Evolutionary conservation across 164 flowering plant genomes (phyloP), one percentile per base, ranked within the genome.

Genomic region (Houttuynia cordata): DNA sequence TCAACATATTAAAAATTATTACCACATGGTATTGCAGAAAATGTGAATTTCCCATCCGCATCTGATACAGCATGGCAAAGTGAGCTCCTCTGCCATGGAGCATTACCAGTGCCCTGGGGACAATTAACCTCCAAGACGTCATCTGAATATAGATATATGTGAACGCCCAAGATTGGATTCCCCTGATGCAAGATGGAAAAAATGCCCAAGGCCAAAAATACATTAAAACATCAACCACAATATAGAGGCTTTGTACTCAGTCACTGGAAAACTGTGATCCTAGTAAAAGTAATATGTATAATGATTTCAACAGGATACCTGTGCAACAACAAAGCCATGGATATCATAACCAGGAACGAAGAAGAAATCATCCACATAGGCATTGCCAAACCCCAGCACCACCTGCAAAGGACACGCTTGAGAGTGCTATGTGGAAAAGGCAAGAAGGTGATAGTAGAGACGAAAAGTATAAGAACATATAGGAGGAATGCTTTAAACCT

Each of bases 161-260:
- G 86, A 65, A 94, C 99, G 59, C 99, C 99, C 79, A 94, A 66
- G 49, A 94, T 85, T 51, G 99, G 99, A 78, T 86, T 94, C 65
- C 99, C 99, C 99, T 94, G 62, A 39, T 62, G 73, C 34, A 65
- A 73, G 58, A 67, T 7, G 56, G 13, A 45, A 61, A 59, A 54
- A 18, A 58, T 20, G 13, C 19, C 37, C 20, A 17, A 60, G 50
- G 53, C 19, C 40, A n/a, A 12, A 51, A 24, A 23, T 25, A 49
- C 22, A 57, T 10, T 30, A 55, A 24, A 56, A 56, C 37, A 56
- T 56, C 9, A 56, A 24, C 56, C 24, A 25, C 34, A 24, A 17
- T 45, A 0, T 12, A 45, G 9, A 45, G 17, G 4, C 13, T 45
- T 45, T 45, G 12, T 12, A 3, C 15, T 45, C 17, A 45, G 8